Evolutionary conservation across 2,329 filamentous ascomycete genomes (phyloP).

Genomic region (Xylaria sp.): DNA sequence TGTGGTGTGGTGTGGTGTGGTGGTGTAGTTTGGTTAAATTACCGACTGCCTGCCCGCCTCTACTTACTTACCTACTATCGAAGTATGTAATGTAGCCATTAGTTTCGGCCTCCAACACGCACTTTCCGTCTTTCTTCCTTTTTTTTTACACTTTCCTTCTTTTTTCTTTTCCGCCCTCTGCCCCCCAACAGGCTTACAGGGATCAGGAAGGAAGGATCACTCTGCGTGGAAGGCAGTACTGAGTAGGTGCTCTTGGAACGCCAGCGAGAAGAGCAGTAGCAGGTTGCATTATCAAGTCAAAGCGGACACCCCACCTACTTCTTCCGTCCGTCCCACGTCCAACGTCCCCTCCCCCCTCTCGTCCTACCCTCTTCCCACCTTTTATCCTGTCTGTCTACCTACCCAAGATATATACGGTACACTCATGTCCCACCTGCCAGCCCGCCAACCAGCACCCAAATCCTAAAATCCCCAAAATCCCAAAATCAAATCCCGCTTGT

Average conservation of each 20-base stretch:
- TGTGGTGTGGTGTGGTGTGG: neutral
- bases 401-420: neutral
- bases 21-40: neutral
- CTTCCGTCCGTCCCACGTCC: conserved; percentile 16
- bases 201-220: neutral
- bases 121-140: neutral
- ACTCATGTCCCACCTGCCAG: conserved; percentile 27
- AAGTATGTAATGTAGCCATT: conserved; percentile 3
- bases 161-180: neutral
- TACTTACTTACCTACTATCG: neutral
- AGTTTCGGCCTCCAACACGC: conserved; percentile 15
- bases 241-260: neutral
- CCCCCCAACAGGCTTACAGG: conserved; percentile 3
- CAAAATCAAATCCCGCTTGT: conserved; percentile 7
- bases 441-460: conserved; percentile 23
- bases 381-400: neutral
- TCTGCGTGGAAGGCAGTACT: too few relatives aligned
- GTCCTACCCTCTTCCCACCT: conserved; percentile 6
- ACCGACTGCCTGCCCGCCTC: neutral
- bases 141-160: neutral
- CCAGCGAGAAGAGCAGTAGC: conserved; percentile 21
- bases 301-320: conserved; percentile 28
- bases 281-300: conserved; percentile 32
- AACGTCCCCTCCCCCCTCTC: conserved; percentile 1
- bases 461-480: conserved; percentile 12